Conservation (phyloP, 805 yeast species). For the Tetrapisispora taiwanensis region DNA sequence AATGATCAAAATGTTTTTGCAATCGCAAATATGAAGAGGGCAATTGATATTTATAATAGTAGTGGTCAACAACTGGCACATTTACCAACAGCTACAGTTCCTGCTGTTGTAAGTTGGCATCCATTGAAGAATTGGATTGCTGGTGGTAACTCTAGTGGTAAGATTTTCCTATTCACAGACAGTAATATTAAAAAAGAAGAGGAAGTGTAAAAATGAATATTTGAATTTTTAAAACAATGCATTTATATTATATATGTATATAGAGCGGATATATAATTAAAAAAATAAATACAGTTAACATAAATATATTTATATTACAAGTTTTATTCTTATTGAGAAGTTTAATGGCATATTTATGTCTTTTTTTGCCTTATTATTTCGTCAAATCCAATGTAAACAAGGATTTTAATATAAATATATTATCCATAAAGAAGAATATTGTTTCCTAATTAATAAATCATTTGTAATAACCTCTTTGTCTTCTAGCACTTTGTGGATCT, state of each 20-base stretch:
- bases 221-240: background rate
- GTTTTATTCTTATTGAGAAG: too few species aligned
- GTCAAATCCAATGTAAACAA: background rate
- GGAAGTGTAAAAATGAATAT: background rate
- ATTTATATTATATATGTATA: conserved; percentile 1
- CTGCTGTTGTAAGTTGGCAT: conserved; percentile 80
- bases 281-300: conserved; percentile 27
- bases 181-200: conserved; percentile 3
- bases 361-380: too few species aligned
- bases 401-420: background rate
- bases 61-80: conserved; percentile 74
- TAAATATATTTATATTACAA: too few species aligned
- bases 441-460: background rate
- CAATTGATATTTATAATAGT: conserved; percentile 70
- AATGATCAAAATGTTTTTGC: conserved; percentile 63
- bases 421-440: background rate
- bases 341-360: too few species aligned
- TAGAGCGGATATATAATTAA: background rate
- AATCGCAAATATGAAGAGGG: conserved; percentile 88
- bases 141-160: conserved; percentile 94
- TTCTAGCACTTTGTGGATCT: conserved; percentile 82
- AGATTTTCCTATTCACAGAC: conserved; percentile 48
- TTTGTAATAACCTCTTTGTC: conserved; percentile 60
- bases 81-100: conserved; percentile 76
- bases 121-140: conserved; percentile 81